These are phyloP conservation scores for Xylaria multiplex DNA, from an alignment of 2,329 filamentous ascomycete species.

Conservation along the genomic window DNA sequence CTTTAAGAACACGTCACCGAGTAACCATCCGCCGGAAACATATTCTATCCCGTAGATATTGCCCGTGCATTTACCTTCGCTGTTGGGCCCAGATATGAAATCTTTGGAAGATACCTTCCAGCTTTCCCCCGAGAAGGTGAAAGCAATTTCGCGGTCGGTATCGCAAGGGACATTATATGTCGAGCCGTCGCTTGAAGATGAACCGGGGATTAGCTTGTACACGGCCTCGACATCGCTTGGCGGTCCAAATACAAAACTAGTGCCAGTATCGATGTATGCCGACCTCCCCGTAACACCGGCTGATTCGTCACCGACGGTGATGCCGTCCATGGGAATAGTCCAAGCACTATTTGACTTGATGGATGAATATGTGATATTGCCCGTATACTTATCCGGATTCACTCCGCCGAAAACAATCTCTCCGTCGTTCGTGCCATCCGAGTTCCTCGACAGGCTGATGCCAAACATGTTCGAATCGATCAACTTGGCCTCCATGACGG, in stretches of 20 bases:
- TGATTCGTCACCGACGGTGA: constrained; percentile 68
- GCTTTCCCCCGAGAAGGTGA: constrained; percentile 73
- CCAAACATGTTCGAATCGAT: constrained; percentile 74
- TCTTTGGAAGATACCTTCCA: constrained; percentile 76
- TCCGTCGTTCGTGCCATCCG: constrained; percentile 74
- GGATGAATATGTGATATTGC: constrained; percentile 73
- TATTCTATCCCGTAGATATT: constrained; percentile 79
- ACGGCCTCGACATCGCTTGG: constrained; percentile 71
- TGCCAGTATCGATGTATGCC: constrained; percentile 86
- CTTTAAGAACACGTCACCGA: constrained; percentile 87
- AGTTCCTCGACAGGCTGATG: constrained; percentile 73
- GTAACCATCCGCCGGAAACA: constrained; percentile 75
- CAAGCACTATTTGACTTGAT: constrained; percentile 66
- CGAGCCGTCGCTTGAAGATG: constrained; percentile 62
- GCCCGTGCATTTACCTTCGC: constrained; percentile 67
- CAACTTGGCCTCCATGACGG: constrained; percentile 64
- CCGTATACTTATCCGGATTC: constrained; percentile 73
- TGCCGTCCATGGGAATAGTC: constrained; percentile 76
- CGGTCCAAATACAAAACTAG: constrained; percentile 81
- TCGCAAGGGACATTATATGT: constrained; percentile 80
- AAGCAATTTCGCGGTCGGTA: constrained; percentile 66
- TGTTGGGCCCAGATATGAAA: constrained; percentile 67
- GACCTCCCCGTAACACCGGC: constrained; percentile 64
- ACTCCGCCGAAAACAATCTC: constrained; percentile 80
- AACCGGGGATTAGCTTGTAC: constrained; percentile 73